Evolutionary conservation across 208 protist genomes (phyloP).

Genomic region (Acanthamoeba quina): DNA sequence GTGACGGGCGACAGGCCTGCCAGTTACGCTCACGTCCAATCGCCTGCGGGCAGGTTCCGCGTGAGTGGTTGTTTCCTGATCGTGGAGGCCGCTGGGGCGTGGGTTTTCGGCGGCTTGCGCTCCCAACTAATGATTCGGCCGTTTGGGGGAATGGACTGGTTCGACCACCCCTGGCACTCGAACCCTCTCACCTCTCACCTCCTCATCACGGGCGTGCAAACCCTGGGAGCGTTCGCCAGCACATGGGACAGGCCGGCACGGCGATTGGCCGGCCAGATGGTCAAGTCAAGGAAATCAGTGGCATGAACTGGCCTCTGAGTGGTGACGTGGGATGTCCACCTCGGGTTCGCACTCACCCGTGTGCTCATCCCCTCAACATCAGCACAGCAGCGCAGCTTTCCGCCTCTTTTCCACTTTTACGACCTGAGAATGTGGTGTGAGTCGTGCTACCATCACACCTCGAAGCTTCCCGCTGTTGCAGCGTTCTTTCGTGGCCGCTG

Average conservation of each 20-base stretch:
- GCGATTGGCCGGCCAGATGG: too few species aligned
- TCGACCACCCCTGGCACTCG: not conserved
- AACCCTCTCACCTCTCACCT: not conserved
- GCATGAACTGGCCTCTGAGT: too few species aligned
- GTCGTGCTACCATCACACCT: not conserved
- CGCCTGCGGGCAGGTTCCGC: not conserved
- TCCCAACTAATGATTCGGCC: not conserved
- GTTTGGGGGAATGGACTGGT: not conserved
- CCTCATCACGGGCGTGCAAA: not conserved
- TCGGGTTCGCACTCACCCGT: not conserved
- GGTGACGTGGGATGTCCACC: not conserved
- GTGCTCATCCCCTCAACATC: not conserved
- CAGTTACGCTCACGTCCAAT: not conserved
- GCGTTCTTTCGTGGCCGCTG: too few species aligned
- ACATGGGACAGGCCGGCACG: too few species aligned
- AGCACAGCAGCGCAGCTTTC: not conserved
- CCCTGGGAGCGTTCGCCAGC: not conserved
- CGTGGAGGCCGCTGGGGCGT: not conserved
- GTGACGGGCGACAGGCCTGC: not conserved
- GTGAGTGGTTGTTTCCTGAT: constrained; percentile 1
- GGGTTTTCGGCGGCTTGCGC: constrained; percentile 31
- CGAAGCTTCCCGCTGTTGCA: too few species aligned
- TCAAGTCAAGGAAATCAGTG: too few species aligned
- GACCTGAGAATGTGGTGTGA: not conserved
- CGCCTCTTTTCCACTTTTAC: not conserved